Evolutionary conservation across 345 rosid species (phyloP).

Genomic region (Crucihimalaya himalaica): DNA sequence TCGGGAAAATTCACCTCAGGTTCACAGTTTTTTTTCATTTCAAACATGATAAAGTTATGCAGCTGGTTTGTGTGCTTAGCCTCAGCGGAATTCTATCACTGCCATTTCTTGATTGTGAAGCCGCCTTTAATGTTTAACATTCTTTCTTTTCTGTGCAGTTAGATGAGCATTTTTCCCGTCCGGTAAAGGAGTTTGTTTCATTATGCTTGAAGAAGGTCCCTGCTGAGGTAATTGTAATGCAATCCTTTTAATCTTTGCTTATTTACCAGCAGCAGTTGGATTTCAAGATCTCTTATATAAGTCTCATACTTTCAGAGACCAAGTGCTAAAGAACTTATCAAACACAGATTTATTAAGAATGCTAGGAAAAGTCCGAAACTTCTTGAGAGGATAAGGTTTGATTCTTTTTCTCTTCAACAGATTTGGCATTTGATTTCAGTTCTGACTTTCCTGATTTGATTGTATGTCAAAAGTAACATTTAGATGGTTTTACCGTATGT

Average conservation of each 20-base stretch:
- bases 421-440: slow-evolving; percentile 9
- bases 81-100: not conserved
- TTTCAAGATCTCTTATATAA: slow-evolving; percentile 16
- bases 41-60: slow-evolving; percentile 29
- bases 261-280: slow-evolving; percentile 12
- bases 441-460: not conserved
- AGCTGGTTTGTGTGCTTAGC: slow-evolving; percentile 7
- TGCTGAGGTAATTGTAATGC: slow-evolving; percentile 61
- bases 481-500: slow-evolving; percentile 31
- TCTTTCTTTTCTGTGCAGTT: slow-evolving; percentile 57
- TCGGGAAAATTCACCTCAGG: slow-evolving; percentile 99
- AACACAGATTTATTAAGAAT: slow-evolving; percentile 78
- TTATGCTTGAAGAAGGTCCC: slow-evolving; percentile 83
- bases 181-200: slow-evolving; percentile 89
- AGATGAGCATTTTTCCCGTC: slow-evolving; percentile 97
- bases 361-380: slow-evolving; percentile 85
- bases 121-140: slow-evolving; percentile 6
- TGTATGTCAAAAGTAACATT: slow-evolving; percentile 29
- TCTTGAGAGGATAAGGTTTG: slow-evolving; percentile 89
- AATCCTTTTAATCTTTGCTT: slow-evolving; percentile 13
- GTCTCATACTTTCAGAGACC: slow-evolving; percentile 66
- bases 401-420: slow-evolving; percentile 29
- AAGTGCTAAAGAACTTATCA: slow-evolving; percentile 92
- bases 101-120: slow-evolving; percentile 18
- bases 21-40: slow-evolving; percentile 36